phyloP scores from a whole-genome alignment of 169 alveolate species.

The Plasmodium ovale region DNA sequence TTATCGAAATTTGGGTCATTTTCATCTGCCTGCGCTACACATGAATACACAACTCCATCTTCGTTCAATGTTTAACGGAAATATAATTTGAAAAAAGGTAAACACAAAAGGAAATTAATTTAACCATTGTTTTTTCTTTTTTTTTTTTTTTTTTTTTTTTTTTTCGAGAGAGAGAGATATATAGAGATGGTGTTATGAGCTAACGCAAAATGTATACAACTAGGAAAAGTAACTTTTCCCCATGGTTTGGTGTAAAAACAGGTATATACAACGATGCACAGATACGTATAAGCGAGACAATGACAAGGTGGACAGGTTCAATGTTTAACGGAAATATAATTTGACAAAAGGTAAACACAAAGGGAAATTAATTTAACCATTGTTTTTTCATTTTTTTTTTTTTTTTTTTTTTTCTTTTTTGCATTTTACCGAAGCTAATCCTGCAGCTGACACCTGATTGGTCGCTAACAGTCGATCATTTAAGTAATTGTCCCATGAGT shows the following conservation, averaged over 20 bases:
- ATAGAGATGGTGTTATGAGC: neutral
- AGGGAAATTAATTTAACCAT: too few species aligned
- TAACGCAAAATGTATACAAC: neutral
- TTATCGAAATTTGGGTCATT: slow-evolving; percentile 52
- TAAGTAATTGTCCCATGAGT: slow-evolving; percentile 63
- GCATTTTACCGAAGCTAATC: slow-evolving; percentile 58
- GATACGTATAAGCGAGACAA: neutral
- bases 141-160: neutral
- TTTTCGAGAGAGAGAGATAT: neutral
- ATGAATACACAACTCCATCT: slow-evolving; percentile 71
- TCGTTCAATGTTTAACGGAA: slow-evolving; percentile 58
- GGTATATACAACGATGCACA: neutral
- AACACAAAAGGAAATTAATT: neutral
- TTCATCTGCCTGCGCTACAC: slow-evolving; percentile 65
- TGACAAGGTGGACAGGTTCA: neutral
- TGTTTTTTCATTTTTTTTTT: too few species aligned
- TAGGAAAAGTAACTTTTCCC: too few species aligned
- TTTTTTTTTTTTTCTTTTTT: neutral
- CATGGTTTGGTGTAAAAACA: too few species aligned
- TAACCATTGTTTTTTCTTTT: neutral
- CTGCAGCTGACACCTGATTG: slow-evolving; percentile 68
- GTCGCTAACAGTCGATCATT: slow-evolving; percentile 68
- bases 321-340: neutral
- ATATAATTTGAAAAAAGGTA: neutral
- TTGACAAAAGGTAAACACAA: neutral